Conservation (phyloP, 2,329 filamentous ascomycete genomes). For the Epichloe amarillans region DNA sequence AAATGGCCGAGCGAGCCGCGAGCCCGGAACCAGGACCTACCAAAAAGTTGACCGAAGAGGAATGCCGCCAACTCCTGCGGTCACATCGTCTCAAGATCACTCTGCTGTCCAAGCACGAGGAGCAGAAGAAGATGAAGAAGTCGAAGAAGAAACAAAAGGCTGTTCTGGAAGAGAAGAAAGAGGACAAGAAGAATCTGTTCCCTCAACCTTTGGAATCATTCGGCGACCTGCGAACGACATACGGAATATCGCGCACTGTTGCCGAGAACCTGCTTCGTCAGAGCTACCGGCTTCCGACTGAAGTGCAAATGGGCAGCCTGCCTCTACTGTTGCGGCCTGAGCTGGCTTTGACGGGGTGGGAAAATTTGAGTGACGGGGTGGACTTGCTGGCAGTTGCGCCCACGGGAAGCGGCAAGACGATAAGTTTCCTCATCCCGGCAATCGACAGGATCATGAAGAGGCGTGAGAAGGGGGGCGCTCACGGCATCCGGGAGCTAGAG, state of each 20-base stretch:
- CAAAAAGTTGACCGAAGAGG: constrained; percentile 45
- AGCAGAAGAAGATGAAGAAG: constrained; percentile 35
- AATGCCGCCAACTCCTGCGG: constrained; percentile 60
- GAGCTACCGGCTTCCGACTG: constrained; percentile 77
- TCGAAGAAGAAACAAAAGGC: constrained; percentile 39
- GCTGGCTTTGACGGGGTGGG: constrained; percentile 30
- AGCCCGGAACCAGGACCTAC: constrained; percentile 16
- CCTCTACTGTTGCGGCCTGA: constrained; percentile 58
- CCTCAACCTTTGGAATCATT: constrained; percentile 74
- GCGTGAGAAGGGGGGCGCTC: constrained; percentile 31
- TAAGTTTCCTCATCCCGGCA: constrained; percentile 81
- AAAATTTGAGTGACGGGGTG: constrained; percentile 29
- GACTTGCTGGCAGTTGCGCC: constrained; percentile 84
- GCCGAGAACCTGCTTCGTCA: constrained; percentile 71
- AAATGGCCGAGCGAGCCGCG: constrained; percentile 13
- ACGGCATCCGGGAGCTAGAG: constrained; percentile 37
- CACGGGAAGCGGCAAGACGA: constrained; percentile 91
- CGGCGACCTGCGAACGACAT: constrained; percentile 53
- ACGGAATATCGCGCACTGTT: constrained; percentile 60
- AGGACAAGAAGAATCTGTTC: constrained; percentile 50
- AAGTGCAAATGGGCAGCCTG: constrained; percentile 80
- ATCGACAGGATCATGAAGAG: constrained; percentile 60
- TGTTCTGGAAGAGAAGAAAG: constrained; percentile 31
- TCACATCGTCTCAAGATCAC: constrained; percentile 78
- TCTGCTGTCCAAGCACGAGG: constrained; percentile 44